Conservation (phyloP, 805 yeast species). For the Metschnikowia shivogae region DNA sequence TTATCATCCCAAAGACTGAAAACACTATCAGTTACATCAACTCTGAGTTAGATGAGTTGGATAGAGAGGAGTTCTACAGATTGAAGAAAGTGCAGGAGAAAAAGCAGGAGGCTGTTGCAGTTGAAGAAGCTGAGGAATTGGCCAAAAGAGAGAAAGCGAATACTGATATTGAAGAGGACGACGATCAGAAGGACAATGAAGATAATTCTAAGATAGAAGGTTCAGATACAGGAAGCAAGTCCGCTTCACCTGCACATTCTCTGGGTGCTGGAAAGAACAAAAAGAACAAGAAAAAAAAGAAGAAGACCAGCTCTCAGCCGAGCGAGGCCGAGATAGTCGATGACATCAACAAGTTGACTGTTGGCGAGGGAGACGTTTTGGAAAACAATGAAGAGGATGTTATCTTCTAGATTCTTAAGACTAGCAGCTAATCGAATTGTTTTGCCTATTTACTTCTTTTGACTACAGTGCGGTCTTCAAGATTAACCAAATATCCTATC, state of each 20-base stretch:
- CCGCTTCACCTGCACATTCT: conserved; percentile 4
- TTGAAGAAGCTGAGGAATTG: conserved; percentile 51
- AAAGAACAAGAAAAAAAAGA: conserved; percentile 16
- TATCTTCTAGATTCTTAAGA: conserved; percentile 25
- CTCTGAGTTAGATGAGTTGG: conserved; percentile 94
- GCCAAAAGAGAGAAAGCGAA: conserved; percentile 15
- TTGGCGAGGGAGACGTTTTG: conserved; percentile 26
- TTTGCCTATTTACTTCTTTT: not conserved
- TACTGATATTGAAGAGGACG: conserved; percentile 11
- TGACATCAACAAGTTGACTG: conserved; percentile 27
- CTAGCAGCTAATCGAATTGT: not conserved
- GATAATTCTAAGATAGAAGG: conserved; percentile 5
- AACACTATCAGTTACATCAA: conserved; percentile 89
- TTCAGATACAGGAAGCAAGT: not conserved
- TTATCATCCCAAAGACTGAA: conserved; percentile 95
- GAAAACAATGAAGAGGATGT: conserved; percentile 46
- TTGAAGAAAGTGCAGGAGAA: conserved; percentile 94
- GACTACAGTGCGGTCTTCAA: not conserved
- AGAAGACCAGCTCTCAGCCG: conserved; percentile 8
- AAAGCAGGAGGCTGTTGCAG: conserved; percentile 77
- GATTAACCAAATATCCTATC: not conserved
- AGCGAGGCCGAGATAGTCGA: conserved; percentile 21
- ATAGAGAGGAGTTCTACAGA: conserved; percentile 96
- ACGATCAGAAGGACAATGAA: conserved; percentile 18
- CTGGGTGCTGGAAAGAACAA: conserved; percentile 12